Conservation (phyloP, 2,329 filamentous ascomycete genomes). For the Xylaria sp. region DNA sequence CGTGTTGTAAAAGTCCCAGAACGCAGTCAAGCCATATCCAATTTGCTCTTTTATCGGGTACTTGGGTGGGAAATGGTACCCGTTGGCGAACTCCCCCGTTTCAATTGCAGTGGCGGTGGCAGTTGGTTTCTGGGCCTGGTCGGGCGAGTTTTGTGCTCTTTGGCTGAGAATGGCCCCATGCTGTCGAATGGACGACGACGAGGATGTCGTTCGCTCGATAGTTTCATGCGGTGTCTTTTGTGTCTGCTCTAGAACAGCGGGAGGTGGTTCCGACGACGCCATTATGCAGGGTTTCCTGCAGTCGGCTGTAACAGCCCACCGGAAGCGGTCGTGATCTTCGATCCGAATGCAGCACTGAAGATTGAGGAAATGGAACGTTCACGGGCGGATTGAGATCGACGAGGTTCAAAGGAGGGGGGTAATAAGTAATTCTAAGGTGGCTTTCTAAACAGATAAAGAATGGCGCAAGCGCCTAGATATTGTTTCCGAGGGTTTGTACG, state of each 20-base stretch:
- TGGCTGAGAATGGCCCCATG: conserved; percentile 39
- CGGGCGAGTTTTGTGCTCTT: conserved; percentile 36
- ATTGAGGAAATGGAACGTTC: background rate
- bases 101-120: conserved; percentile 37
- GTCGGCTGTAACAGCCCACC: conserved; percentile 23
- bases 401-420: background rate
- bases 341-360: background rate
- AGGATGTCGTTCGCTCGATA: conserved; percentile 38
- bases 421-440: background rate
- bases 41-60: conserved; percentile 70
- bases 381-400: conserved; percentile 1
- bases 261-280: conserved; percentile 25
- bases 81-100: conserved; percentile 65
- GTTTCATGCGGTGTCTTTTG: conserved; percentile 17
- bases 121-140: conserved; percentile 41
- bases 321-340: conserved; percentile 1
- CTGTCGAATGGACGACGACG: conserved; percentile 39
- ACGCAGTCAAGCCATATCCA: conserved; percentile 67
- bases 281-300: conserved; percentile 29
- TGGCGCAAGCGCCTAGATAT: background rate
- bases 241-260: conserved; percentile 1
- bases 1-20: conserved; percentile 79
- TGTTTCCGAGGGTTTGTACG: background rate
- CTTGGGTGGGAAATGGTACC: conserved; percentile 73
- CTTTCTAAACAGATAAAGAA: background rate